Base-by-base conservation (phyloP, 2,329 filamentous ascomycete genomes). In the Eurotiales sp. region DNA sequence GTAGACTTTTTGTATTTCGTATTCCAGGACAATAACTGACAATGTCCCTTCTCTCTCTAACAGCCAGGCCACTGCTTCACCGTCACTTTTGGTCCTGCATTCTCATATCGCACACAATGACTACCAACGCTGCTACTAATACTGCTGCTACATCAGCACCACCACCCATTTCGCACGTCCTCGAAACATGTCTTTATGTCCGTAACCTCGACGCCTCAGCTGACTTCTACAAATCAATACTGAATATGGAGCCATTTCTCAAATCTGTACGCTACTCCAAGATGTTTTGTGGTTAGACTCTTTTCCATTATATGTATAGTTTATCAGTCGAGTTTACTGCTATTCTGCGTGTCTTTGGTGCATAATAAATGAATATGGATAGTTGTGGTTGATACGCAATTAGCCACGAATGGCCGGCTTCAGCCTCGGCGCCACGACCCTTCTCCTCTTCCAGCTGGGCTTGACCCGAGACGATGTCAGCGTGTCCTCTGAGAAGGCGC, bases 151-250 rank as follows among this genome's bases (percentile, higher is more conserved):
- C 44, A 25, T 36, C 54, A 32, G 39, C 47, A 41, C 55, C 63
- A 60, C 43, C 55, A 15, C 50, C 55, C 10, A 58, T 59, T 25
- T 58, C 59, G 10, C 63, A 65, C 51, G 58, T 65, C 43, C 54
- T 65, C 10, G 63, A 65, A 42, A 65, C 63, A 19, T 58, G 57
- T 48, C 56, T 65, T 11, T 63, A 64, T 46, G 62, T 64, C 40
- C 59, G 59, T 19, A 59, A 62, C 44, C 22, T 65, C 21, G 48
- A 47, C 1, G 44, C 52, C 5, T 54, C 62, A 3, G 53, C 56
- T 12, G 56, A 59, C 14, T 65, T 65, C 50, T 65, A 65, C 51
- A 58, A 55, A 25, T 55, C 60, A 4, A 39, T 56, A 1, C 46
- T 65, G n/a, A 53, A 58, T 8, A 43, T 59, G 14, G 42, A 57